Evolutionary conservation across 257 asterid genomes (phyloP), one percentile per base, ranked within the genome.

Genomic region (Gentiana macrophylla): DNA sequence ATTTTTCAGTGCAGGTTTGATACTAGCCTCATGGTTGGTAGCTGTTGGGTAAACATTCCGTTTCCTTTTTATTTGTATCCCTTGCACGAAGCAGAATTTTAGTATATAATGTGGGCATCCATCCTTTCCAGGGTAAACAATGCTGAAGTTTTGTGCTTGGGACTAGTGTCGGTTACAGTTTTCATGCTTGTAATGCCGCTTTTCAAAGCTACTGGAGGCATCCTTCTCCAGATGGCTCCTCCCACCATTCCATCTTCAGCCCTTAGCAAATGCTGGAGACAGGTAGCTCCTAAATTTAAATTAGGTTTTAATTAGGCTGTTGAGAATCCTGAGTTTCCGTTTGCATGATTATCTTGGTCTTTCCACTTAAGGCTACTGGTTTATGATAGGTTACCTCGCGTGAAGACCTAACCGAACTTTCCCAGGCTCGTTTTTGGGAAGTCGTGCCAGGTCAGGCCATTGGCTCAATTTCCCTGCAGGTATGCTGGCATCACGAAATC

Each of bases 181-280:
- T 88, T 92, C 68, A 84, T 92, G 91, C 83, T 92, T 33, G 92
- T 78, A 68, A 78, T 88, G 86, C 98, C 98, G 35, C 94, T 92
- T 53, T 92, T 88, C 55, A 92, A 81, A 73, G 71, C 89, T 52
- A 71, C 97, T 11, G 93, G 95, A 58, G 89, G 94, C 34, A 59
- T 85, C 70, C 75, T 92, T 63, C 82, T 92, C 59, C 94, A 88
- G 74, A 81, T 71, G 94, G 82, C 94, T 34, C 95, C 98, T 1
- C 89, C 90, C 45, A 78, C 78, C 75, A 76, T 84, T 47, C 82
- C 95, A 45, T 60, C 85, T 38, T 92, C 98, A 12, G 95, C 94
- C 70, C 78, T 85, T 72, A 78, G 81, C 77, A 91, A 88, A 75
- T 88, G 88, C 81, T 70, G 78, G 86, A 78, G 98, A 80, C 98